Base-by-base conservation (phyloP, 495 filamentous ascomycete genomes). In the Ramalina intermedia region DNA sequence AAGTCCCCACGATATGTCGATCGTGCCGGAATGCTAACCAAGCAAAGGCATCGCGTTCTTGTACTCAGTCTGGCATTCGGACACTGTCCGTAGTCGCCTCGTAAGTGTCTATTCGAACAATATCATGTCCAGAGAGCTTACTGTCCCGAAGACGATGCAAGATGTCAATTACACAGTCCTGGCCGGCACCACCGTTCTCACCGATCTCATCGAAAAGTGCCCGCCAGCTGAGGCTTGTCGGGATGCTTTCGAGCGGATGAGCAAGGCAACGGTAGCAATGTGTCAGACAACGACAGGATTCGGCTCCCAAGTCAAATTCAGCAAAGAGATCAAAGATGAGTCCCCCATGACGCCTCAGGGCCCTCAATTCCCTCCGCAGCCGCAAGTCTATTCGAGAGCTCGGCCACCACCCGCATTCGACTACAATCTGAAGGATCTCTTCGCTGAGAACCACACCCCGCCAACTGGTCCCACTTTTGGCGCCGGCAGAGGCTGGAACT, bases 61-160 rank as follows among this genome's bases (percentile, higher is more conserved):
- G 5, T 96, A 94, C 61, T 87, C 91, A 14, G 90, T 96, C 39
- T 96, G 90, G 90, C 91, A 96, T 61, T 95, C 90, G 7, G 78
- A 85, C 35, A 73, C 84, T 41, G 90, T 96, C 16, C 74, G 88
- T 54, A 87, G 81, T 61, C 79, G 81, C 36, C 67, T 95, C 60
- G 85, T 88, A 75, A 67, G 83, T 65, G 20, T 43, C 24, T 41
- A 14, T 37, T n/a, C n/a, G 20, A 23, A 9, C 6, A 40, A 24
- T 3, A 51, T 12, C 12, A 38, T 37, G 13, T 43, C 6, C 12
- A 37, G 33, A 21, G 43, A 39, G 4, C 24, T 1, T 38, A 47
- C 33, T 55, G 16, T 23, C 24, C 4, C 50, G 11, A 55, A 91
- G 84, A 81, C 85, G 5, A 81, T 94, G 64, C 89, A 96, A 54